phyloP scores from a whole-genome alignment of 768 basidiomycete species.

The Boletus eberwhitei region DNA sequence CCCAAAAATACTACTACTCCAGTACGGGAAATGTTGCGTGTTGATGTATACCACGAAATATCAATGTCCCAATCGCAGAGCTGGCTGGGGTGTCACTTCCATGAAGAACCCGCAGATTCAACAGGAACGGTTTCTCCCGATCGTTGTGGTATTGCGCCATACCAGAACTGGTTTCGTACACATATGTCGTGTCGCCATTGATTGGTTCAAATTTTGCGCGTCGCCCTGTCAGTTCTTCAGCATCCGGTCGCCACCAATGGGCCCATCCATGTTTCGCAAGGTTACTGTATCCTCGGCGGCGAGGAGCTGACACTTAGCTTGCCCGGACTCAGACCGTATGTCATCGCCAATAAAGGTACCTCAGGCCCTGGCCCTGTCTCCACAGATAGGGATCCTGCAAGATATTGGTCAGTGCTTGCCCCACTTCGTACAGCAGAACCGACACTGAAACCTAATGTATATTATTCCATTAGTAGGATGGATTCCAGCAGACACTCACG shows the following conservation, averaged over 20 bases:
- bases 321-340: not conserved
- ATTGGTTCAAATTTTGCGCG: not conserved
- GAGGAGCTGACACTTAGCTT: not conserved
- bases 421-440: not conserved
- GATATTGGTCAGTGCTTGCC: not conserved
- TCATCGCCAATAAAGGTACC: not conserved
- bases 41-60: too few species aligned
- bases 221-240: not conserved
- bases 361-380: not conserved
- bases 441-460: not conserved
- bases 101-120: too few species aligned
- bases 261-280: not conserved
- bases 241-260: not conserved
- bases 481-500: not conserved
- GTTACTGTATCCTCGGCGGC: too few species aligned
- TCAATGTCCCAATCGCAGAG: too few species aligned
- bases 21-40: not conserved
- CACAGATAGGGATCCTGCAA: not conserved
- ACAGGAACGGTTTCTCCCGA: not conserved
- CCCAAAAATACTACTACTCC: not conserved
- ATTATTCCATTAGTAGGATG: not conserved
- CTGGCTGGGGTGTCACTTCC: too few species aligned
- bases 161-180: not conserved
- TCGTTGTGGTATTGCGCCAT: not conserved
- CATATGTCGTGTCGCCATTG: not conserved